Conservation (phyloP, 192 early-diverging fungal species). For the Ambispora gerdemannii region DNA sequence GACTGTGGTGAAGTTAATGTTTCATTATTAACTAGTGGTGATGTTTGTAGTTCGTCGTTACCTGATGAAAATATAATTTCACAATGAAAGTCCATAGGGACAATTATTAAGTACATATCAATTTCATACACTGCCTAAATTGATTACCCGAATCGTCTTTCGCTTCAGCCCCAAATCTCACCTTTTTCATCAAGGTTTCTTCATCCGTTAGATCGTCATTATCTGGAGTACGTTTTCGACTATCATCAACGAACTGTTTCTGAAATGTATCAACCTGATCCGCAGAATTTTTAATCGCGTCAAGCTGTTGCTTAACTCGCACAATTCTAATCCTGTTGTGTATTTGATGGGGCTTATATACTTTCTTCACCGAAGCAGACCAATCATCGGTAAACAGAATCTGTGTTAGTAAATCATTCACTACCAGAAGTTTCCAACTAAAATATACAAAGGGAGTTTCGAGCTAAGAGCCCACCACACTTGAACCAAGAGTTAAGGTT, state of each 20-base stretch:
- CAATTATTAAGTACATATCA: slow-evolving; percentile 12
- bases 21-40: no score
- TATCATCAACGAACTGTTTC: slow-evolving; percentile 11
- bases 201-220: no score
- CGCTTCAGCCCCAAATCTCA: background rate
- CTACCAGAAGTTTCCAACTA: background rate
- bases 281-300: slow-evolving; percentile 11
- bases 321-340: slow-evolving; percentile 10
- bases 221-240: background rate
- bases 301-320: slow-evolving; percentile 1
- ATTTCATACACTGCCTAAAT: no score
- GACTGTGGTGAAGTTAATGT: background rate
- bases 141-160: background rate
- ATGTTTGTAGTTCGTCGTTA: background rate
- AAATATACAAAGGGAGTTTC: slow-evolving; percentile 23
- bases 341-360: slow-evolving; percentile 17
- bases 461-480: slow-evolving; percentile 17
- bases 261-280: slow-evolving; percentile 23
- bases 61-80: slow-evolving; percentile 5
- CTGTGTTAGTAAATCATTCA: slow-evolving; percentile 11
- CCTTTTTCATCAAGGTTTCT: background rate
- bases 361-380: slow-evolving; percentile 16
- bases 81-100: background rate
- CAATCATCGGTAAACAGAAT: no score
- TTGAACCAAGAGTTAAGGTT: slow-evolving; percentile 24